Base-by-base conservation (phyloP, 768 basidiomycete species). In the Naganishia onofrii region DNA sequence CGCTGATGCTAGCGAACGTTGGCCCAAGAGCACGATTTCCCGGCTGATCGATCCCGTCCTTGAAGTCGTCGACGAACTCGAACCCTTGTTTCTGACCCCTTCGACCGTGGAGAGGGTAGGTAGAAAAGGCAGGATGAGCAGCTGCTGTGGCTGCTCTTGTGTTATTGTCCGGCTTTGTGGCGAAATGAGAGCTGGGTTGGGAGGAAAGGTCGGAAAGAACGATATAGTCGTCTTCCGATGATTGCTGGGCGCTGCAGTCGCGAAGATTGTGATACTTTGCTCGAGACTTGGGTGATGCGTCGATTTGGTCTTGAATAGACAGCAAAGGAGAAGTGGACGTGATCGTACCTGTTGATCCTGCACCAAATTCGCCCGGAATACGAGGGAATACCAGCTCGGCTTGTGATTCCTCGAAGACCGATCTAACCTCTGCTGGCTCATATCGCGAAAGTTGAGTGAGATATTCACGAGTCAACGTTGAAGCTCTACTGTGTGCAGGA, bases 211-310 rank as follows among this genome's bases (percentile, higher is more conserved):
- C 19, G 60, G 60, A 1, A 8, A 63, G 60, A 63, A 63, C 29
- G 60, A 63, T 44, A 63, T 63, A 63, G 60, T 63, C 60, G 60
- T 63, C 60, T 63, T 63, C 60, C 42, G 60, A 29, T 63, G 42
- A 36, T 44, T 63, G 60, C 38, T 63, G 60, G 42, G n/a, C 23
- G 23, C 32, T 36, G 28, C n/a, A 42, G 60, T 38, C 60, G 46
- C 60, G 60, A 63, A 63, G 46, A 63, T 63, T 63, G 21, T 63
- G 60, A 36, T 63, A 42, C 15, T 42, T 63, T n/a, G 60, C 3
- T 8, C 19, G n/a, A 42, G 60, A 26, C 2, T 63, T 19, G 26
- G 21, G 38, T 2, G 32, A 46, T 1, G 60, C 38, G 42, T 63
- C 19, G 5, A 42, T 42, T 17, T 42, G 29, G 9, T 28, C 60